phyloP scores from a whole-genome alignment of 768 basidiomycete genomes.

The Pulveroboletus sp. region DNA sequence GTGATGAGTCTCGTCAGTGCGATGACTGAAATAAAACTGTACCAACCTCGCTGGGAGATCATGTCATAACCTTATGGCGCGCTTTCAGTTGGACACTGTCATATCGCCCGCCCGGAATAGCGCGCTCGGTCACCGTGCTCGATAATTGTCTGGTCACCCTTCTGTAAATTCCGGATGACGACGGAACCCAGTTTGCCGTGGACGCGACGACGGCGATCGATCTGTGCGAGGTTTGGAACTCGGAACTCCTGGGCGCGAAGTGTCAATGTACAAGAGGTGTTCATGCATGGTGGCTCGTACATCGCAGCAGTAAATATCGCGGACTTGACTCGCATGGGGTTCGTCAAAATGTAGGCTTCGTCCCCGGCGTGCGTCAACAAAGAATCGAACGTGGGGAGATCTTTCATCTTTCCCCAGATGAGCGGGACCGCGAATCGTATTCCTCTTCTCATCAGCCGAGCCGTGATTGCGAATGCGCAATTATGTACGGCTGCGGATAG shows the following conservation, averaged over 20 bases:
- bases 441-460: not conserved
- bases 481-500: not conserved
- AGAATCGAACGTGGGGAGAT: not conserved
- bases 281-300: constrained; percentile 38
- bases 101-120: constrained; percentile 48
- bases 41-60: constrained; percentile 34
- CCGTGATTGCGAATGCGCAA: not conserved
- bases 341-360: constrained; percentile 43
- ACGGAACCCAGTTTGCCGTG: constrained; percentile 18
- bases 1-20: not conserved
- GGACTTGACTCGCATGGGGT: constrained; percentile 37
- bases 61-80: constrained; percentile 36
- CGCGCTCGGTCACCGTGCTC: constrained; percentile 33
- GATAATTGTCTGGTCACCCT: constrained; percentile 29
- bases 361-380: constrained; percentile 27
- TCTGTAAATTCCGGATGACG: constrained; percentile 34
- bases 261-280: constrained; percentile 36
- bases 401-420: not conserved
- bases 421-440: not conserved
- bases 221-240: not conserved
- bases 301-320: constrained; percentile 37
- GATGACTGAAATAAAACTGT: not conserved
- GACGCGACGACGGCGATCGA: constrained; percentile 40
- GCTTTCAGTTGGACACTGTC: constrained; percentile 9
- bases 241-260: constrained; percentile 35